A percentile compares a stretch with the other conserved stretches of the same genome.
phyloP scores from a whole-genome alignment of 2,329 filamentous ascomycete genomes.

The Talaromyces sp. region DNA sequence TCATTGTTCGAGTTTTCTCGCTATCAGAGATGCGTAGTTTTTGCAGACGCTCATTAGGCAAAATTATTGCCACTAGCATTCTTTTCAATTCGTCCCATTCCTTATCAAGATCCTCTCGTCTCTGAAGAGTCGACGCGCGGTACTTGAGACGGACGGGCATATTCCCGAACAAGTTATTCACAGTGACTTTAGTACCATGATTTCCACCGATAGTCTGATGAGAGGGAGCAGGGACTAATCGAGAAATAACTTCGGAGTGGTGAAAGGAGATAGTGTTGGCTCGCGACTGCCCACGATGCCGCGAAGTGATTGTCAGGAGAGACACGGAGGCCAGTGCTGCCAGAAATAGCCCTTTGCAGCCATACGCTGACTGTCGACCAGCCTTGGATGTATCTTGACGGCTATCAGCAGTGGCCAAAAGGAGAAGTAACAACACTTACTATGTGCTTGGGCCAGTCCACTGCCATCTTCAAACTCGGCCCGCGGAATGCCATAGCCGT shows the following conservation, averaged over 20 bases:
- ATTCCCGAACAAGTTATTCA: slow-evolving; percentile 78
- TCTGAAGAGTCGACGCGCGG: slow-evolving; percentile 52
- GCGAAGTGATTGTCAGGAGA: slow-evolving; percentile 69
- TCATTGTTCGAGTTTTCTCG: slow-evolving; percentile 33
- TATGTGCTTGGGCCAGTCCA: slow-evolving; percentile 66
- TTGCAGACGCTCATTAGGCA: slow-evolving; percentile 59
- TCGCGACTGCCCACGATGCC: slow-evolving; percentile 44
- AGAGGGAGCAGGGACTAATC: slow-evolving; percentile 56
- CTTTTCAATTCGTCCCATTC: slow-evolving; percentile 61
- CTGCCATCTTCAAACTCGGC: slow-evolving; percentile 65
- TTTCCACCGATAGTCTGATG: slow-evolving; percentile 52
- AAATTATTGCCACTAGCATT: slow-evolving; percentile 57
- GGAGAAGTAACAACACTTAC: slow-evolving; percentile 40
- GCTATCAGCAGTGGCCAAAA: slow-evolving; percentile 8
- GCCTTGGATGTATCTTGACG: slow-evolving; percentile 71
- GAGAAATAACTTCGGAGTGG: slow-evolving; percentile 59
- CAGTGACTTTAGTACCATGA: slow-evolving; percentile 69
- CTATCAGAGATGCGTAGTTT: slow-evolving; percentile 55
- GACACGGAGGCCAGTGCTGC: slow-evolving; percentile 71
- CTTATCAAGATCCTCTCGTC: slow-evolving; percentile 48
- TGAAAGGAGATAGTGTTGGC: slow-evolving; percentile 64
- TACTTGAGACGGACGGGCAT: slow-evolving; percentile 89
- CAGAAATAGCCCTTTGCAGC: slow-evolving; percentile 68
- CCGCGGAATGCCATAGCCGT: slow-evolving; percentile 71
- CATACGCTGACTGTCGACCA: slow-evolving; percentile 49